Evolutionary conservation across 345 rosid genomes (phyloP), one percentile per base, ranked within the genome.

Genomic region (Eucalyptus marginata): DNA sequence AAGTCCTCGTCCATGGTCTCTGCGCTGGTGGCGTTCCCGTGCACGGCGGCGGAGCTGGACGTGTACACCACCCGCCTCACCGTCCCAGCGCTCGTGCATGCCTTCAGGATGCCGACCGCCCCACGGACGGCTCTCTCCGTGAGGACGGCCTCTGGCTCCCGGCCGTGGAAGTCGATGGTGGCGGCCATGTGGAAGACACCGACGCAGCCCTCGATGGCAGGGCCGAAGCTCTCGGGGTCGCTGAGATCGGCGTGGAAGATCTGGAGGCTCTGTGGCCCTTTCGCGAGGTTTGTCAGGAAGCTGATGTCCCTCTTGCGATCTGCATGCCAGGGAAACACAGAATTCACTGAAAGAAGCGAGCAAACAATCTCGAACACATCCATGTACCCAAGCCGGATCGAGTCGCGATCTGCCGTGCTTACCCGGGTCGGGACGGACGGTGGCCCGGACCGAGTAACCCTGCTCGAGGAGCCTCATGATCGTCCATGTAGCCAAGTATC

Each of bases 1-100:
- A n/a, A 90, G 40, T 91, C 89, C 92, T 92, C 95, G 56, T 93
- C 95, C 91, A 89, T 50, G 18, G 51, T 43, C 4, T 91, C 89
- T 33, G 43, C 50, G n/a, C 22, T 85, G 11, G 43, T 89, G 29
- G 20, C 66, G 27, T 76, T 90, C 16, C 54, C 29, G 22, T 1
- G 3, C 29, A 90, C 91, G 0, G 94, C 85, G 1, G 93, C 22
- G 13, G 90, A 79, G 44, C 97, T 95, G 7, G 97, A 94, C 62
- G 97, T 95, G 93, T 94, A 97, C 13, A 96, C 93, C 17, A 95
- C 93, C 14, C 95, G 91, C 89, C 92, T 94, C 49, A 96, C 96
- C 3, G 95, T 95, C 85, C 91, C 92, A 10, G 95, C 71, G 15
- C 93, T 91, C 86, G 91, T 49, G 91, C 95, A 95, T 4, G 95